Percentiles rank a stretch among this genome's conserved stretches.
Conservation (phyloP, 2,329 filamentous ascomycete species). For the Chaetomiaceae sp. region DNA sequence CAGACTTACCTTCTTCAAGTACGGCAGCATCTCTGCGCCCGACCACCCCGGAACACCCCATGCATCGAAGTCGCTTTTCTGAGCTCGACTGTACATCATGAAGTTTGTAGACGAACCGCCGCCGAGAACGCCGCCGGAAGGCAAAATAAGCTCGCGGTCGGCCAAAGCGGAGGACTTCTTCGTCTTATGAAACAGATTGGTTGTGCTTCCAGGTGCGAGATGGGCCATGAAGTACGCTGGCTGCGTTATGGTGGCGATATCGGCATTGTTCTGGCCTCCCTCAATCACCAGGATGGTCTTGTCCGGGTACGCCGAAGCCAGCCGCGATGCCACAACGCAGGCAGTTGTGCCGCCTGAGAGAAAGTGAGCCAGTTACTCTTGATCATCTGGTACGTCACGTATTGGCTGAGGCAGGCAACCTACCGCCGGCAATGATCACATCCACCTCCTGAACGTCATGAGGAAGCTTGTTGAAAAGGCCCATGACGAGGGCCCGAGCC, state of each 20-base stretch:
- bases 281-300: conserved; percentile 49
- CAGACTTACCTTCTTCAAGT: conserved; percentile 39
- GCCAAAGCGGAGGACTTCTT: conserved; percentile 33
- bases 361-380: too few species aligned
- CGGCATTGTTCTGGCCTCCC: conserved; percentile 44
- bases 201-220: conserved; percentile 39
- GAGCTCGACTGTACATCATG: conserved; percentile 33
- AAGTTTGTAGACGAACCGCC: conserved; percentile 46
- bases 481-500: too few species aligned
- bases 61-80: conserved; percentile 24
- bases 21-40: conserved; percentile 36
- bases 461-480: conserved; percentile 13
- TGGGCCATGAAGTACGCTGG: conserved; percentile 45
- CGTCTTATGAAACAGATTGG: conserved; percentile 39
- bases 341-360: conserved; percentile 39
- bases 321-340: conserved; percentile 42
- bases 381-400: too few species aligned
- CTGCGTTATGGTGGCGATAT: conserved; percentile 41
- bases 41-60: conserved; percentile 22
- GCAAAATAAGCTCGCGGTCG: conserved; percentile 35
- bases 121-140: conserved; percentile 41
- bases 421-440: conserved; percentile 36
- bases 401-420: not conserved
- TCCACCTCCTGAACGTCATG: conserved; percentile 19
- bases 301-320: conserved; percentile 43